Percentiles rank a stretch among this genome's conserved stretches.
phyloP scores from a whole-genome alignment of 2,329 filamentous ascomycete genomes.

The Claviceps humidiphila region DNA sequence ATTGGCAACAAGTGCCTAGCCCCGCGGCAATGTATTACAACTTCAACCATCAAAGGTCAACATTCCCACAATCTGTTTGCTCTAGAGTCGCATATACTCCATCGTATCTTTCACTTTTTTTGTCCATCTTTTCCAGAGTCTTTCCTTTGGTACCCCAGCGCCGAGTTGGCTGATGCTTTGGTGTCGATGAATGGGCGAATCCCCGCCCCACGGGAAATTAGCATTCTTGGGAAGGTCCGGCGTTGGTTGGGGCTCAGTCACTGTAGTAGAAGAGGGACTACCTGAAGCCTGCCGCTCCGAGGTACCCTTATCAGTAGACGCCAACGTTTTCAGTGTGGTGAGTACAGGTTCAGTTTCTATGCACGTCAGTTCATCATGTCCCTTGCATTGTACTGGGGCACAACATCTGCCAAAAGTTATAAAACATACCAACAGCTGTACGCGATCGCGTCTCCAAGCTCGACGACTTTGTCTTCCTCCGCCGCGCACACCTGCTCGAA shows the following conservation, averaged over 20 bases:
- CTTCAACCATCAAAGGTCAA: neutral
- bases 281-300: neutral
- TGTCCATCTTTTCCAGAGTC: slow-evolving; percentile 3
- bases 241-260: slow-evolving; percentile 1
- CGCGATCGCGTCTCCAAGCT: neutral
- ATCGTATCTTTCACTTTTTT: neutral
- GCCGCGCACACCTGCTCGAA: neutral
- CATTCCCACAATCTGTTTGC: neutral
- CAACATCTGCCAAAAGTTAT: neutral
- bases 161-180: slow-evolving; percentile 16
- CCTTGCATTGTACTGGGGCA: neutral
- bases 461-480: neutral
- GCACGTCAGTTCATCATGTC: neutral
- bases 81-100: neutral
- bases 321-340: slow-evolving; percentile 6
- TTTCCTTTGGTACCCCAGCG: slow-evolving; percentile 10
- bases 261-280: slow-evolving; percentile 10
- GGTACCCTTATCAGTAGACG: slow-evolving; percentile 3
- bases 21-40: neutral
- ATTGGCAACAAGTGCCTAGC: neutral
- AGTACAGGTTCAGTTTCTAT: slow-evolving; percentile 1
- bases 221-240: slow-evolving; percentile 16
- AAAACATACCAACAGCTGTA: neutral
- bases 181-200: slow-evolving; percentile 22
- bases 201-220: slow-evolving; percentile 24